Evolutionary conservation across 2,329 filamentous ascomycete species (phyloP), one percentile per base, ranked within the genome.

Genomic region (Diaporthe sp.): DNA sequence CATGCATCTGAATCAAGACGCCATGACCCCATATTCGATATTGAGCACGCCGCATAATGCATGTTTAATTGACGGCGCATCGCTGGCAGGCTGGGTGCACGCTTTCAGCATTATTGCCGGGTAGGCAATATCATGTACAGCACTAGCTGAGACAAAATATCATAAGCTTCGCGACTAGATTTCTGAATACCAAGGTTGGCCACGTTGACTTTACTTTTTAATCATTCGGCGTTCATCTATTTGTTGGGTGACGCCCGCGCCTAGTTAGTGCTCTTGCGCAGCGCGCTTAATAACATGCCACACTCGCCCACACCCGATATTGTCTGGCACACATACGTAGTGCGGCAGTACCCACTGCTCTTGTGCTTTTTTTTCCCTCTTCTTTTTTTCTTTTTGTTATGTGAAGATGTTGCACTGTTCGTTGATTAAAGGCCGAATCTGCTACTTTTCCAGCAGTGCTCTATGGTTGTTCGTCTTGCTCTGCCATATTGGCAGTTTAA

Each of bases 201-300:
- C 44, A 25, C 4, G 8, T 12, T 37, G 46, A 19, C 34, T 31
- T 68, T 31, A 10, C 25, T 68, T 53, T 49, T 17, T 37, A 12
- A 4, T 68, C 3, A 12, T 53, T 68, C 46, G 65, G 46, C 65
- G 31, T 68, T 68, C 46, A 53, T 51, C 31, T 53, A 28, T 53
- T 53, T 53, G 10, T n/a, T 6, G 13, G 7, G 46, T 68, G 46
- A 17, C 46, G 31, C 65, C 46, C 31, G 46, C 28, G 46, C 34
- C 34, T 34, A 34, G 31, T 34, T 53, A 39, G 46, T 37, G 28
- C 22, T 37, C 19, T 9, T 25, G 28, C n/a, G 28, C 19, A 15
- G 61, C 22, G 61, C 28, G 59, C n/a, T 34, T 61, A 46, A 12
- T 17, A 10, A n/a, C 62, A 51, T 13, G 7, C n/a, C n/a, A n/a